Evolutionary conservation across 2,329 filamentous ascomycete species (phyloP).

Genomic region (Penicillium italicum): DNA sequence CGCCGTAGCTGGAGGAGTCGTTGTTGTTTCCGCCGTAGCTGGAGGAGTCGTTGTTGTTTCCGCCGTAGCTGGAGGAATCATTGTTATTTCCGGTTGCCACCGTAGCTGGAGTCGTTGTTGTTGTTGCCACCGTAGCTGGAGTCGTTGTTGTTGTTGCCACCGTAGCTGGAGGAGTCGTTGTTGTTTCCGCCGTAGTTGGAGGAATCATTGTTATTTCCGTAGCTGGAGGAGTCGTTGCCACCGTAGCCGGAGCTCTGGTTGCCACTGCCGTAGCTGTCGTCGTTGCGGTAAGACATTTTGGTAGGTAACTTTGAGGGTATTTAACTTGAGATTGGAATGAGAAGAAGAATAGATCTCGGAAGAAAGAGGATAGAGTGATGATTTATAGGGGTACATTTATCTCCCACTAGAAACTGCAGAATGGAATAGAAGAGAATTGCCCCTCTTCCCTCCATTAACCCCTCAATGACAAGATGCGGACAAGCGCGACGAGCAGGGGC

Average conservation of each 20-base stretch:
- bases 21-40: background rate
- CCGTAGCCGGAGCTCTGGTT: slow-evolving; percentile 10
- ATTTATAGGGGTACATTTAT: background rate
- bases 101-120: background rate
- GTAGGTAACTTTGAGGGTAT: background rate
- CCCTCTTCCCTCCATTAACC: background rate
- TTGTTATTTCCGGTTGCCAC: background rate
- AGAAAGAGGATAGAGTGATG: background rate
- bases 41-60: background rate
- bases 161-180: background rate
- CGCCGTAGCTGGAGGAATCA: background rate
- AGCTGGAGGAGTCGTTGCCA: background rate
- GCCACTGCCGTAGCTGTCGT: slow-evolving; percentile 9
- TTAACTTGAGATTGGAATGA: background rate
- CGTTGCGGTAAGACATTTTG: slow-evolving; percentile 9
- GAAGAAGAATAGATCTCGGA: background rate
- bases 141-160: background rate
- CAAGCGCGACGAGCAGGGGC: background rate
- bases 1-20: background rate
- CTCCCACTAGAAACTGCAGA: background rate
- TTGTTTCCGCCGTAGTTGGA: background rate
- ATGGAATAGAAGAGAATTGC: background rate
- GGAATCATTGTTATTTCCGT: background rate
- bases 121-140: background rate
- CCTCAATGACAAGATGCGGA: slow-evolving; percentile 5